phyloP scores from a whole-genome alignment of 2,329 filamentous ascomycete genomes.

The Colletotrichum tabaci region DNA sequence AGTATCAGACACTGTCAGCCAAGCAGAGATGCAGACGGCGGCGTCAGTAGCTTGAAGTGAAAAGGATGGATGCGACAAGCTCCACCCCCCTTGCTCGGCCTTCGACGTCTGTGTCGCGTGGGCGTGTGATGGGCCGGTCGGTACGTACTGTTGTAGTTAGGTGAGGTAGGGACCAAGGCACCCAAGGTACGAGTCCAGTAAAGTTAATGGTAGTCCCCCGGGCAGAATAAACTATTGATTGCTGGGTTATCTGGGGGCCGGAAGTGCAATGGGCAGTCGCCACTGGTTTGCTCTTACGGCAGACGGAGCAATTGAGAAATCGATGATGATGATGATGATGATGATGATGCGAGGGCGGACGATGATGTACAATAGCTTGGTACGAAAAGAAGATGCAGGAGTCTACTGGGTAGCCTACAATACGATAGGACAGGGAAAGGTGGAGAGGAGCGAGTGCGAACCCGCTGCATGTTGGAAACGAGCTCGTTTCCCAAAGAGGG shows the following conservation, averaged over 20 bases:
- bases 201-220: background rate
- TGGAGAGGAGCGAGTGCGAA: slow-evolving; percentile 12
- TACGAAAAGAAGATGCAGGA: slow-evolving; percentile 10
- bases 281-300: too few relatives aligned
- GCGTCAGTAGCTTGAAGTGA: slow-evolving; percentile 30
- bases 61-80: slow-evolving; percentile 34
- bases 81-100: slow-evolving; percentile 37
- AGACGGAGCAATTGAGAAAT: background rate
- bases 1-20: slow-evolving; percentile 30
- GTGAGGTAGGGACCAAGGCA: too few relatives aligned
- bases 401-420: too few relatives aligned
- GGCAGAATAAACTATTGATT: background rate
- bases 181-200: background rate
- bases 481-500: slow-evolving; percentile 31
- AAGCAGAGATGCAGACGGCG: slow-evolving; percentile 21
- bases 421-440: background rate
- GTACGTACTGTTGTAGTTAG: too few relatives aligned
- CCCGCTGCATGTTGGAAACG: slow-evolving; percentile 33
- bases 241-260: background rate
- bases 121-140: slow-evolving; percentile 9
- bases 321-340: background rate
- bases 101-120: slow-evolving; percentile 35
- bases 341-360: slow-evolving; percentile 20
- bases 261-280: background rate
- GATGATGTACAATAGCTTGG: slow-evolving; percentile 22